phyloP scores from a whole-genome alignment of 2,329 filamentous ascomycete genomes.

The Cladorrhinum sp. region DNA sequence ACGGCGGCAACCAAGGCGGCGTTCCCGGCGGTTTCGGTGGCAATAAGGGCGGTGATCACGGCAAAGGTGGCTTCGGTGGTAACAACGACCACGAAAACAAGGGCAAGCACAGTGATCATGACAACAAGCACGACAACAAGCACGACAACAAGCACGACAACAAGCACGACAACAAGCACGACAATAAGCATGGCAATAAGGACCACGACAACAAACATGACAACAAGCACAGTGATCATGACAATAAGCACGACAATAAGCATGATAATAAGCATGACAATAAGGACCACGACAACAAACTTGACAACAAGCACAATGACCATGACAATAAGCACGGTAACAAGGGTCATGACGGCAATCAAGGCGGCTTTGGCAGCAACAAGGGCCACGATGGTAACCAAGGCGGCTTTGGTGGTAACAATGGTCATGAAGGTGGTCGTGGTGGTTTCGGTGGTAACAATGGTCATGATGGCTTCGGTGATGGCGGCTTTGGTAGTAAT shows the following conservation, averaged over 20 bases:
- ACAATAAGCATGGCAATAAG: background rate
- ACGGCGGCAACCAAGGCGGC: background rate
- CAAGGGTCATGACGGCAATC: background rate
- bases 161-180: background rate
- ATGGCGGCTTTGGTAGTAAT: conserved; percentile 1
- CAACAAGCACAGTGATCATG: background rate
- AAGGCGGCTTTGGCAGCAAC: background rate
- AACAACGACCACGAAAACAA: background rate
- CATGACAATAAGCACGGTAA: background rate
- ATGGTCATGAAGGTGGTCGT: background rate
- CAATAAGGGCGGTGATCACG: background rate
- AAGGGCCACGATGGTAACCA: background rate
- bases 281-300: background rate
- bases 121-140: background rate
- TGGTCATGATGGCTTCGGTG: conserved; percentile 4
- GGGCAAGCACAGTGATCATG: background rate
- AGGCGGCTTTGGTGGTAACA: background rate
- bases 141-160: background rate
- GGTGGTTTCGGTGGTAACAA: background rate
- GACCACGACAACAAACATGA: background rate
- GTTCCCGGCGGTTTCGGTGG: too few relatives aligned
- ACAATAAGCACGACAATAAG: background rate
- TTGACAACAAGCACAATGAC: background rate
- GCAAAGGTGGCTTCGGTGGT: background rate
- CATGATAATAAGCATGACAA: background rate